A percentile compares a stretch with the other conserved stretches of the same genome.
These are phyloP conservation scores for Gossypium longicalyx DNA, from an alignment of 345 rosid species.

Conservation along the genomic window DNA sequence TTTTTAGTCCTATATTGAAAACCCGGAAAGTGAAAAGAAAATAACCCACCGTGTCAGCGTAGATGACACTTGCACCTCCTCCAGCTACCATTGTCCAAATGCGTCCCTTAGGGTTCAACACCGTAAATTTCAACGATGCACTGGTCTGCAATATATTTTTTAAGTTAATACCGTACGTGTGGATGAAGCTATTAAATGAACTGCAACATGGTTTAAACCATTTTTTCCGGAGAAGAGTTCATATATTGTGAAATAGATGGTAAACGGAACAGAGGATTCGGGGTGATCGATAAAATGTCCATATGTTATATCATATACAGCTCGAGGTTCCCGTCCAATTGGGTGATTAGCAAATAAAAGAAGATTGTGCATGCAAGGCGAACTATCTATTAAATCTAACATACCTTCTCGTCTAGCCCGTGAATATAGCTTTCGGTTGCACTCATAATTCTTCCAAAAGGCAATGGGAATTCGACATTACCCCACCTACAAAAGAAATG, in stretches of 20 bases:
- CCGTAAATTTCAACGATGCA: constrained; percentile 93
- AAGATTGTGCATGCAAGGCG: neutral
- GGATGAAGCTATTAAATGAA: constrained; percentile 8
- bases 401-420: constrained; percentile 94
- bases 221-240: neutral
- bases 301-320: neutral
- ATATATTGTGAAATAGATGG: neutral
- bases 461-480: constrained; percentile 80
- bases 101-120: constrained; percentile 86
- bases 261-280: neutral
- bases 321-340: constrained; percentile 4
- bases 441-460: constrained; percentile 96
- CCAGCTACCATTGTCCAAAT: constrained; percentile 99
- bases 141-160: constrained; percentile 55
- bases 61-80: constrained; percentile 99
- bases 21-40: neutral
- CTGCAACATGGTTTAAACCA: neutral
- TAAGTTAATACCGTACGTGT: neutral
- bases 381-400: neutral
- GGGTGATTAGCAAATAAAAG: neutral
- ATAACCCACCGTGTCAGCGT: constrained; percentile 73
- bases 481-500: constrained; percentile 66
- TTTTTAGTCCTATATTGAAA: neutral
- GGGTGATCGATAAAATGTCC: neutral
- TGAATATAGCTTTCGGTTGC: constrained; percentile 82